A percentile compares a stretch with the other conserved stretches of the same genome.
These are phyloP conservation scores for Diaporthe longicolla DNA, from an alignment of 2,329 filamentous ascomycete species.

Conservation along the genomic window DNA sequence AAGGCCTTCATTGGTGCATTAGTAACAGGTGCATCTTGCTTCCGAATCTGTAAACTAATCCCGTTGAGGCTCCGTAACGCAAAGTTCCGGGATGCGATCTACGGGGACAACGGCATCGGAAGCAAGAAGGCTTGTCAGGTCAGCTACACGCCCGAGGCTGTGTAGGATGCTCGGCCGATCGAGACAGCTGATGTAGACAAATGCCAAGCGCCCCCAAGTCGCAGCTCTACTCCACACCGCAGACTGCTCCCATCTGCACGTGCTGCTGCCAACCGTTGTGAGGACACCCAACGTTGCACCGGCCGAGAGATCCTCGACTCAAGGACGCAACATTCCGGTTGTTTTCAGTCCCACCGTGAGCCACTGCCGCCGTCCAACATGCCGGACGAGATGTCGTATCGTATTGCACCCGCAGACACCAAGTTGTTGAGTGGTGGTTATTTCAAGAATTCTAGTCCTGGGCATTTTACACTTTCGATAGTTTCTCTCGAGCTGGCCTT, in stretches of 20 bases:
- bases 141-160: slow-evolving; percentile 17
- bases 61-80: neutral
- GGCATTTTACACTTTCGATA: slow-evolving; percentile 30
- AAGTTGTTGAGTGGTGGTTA: slow-evolving; percentile 10
- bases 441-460: slow-evolving; percentile 5
- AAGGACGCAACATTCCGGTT: neutral
- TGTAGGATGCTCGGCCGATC: neutral
- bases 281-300: slow-evolving; percentile 7
- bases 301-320: slow-evolving; percentile 16
- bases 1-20: neutral
- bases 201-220: slow-evolving; percentile 1
- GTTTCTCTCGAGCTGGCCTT: neutral
- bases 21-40: neutral
- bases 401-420: neutral
- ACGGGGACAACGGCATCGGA: neutral
- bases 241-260: slow-evolving; percentile 18
- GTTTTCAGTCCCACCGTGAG: neutral
- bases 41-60: neutral
- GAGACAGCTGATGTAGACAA: neutral
- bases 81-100: neutral
- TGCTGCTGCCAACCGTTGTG: slow-evolving; percentile 15
- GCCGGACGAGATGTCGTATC: slow-evolving; percentile 10
- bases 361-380: neutral
- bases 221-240: neutral
- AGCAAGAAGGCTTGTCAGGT: neutral